Evolutionary conservation across 768 basidiomycete species (phyloP).

Genomic region (Wakefieldia striispora): DNA sequence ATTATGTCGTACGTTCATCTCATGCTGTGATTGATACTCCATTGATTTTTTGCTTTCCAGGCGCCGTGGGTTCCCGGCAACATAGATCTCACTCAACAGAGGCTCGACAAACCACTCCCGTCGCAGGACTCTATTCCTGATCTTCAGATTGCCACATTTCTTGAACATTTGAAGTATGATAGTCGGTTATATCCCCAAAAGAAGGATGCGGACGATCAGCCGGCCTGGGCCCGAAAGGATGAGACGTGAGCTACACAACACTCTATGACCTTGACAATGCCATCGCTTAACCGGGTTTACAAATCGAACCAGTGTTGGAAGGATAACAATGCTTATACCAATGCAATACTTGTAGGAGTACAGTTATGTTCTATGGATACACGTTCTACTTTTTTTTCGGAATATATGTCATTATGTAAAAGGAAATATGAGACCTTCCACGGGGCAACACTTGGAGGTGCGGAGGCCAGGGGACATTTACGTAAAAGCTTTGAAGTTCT

Average conservation of each 20-base stretch:
- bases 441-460: no score
- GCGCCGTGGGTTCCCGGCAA: conserved; percentile 41
- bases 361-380: no score
- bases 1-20: conserved; percentile 42
- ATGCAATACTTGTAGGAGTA: no score
- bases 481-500: no score
- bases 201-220: neutral
- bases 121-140: conserved; percentile 37
- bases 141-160: conserved; percentile 34
- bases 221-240: neutral
- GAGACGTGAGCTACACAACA: neutral
- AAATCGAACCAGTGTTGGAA: no score
- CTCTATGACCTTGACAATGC: no score
- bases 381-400: no score
- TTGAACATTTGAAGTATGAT: conserved; percentile 36
- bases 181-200: conserved; percentile 28
- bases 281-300: no score
- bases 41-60: conserved; percentile 25
- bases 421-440: no score
- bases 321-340: no score
- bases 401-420: no score
- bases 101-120: conserved; percentile 41
- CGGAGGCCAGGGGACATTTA: no score
- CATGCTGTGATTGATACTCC: neutral
- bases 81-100: conserved; percentile 29